Percentiles rank a stretch among this genome's conserved stretches.
Evolutionary conservation across 257 asterid genomes (phyloP).

Genomic region (Oldenlandia corymbosa): DNA sequence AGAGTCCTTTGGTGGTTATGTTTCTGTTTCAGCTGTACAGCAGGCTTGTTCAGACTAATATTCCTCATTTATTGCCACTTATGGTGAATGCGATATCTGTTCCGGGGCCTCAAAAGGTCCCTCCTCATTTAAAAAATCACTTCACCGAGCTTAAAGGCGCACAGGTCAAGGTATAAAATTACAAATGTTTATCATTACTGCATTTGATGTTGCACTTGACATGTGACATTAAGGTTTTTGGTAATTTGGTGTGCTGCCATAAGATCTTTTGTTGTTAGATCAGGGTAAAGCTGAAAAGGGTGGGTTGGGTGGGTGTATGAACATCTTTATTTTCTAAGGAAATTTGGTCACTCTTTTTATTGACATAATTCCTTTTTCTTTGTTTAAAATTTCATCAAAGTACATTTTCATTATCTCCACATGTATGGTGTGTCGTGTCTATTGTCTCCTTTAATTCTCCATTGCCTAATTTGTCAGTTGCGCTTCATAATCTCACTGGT

Average conservation of each 20-base stretch:
- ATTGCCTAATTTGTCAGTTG: neutral
- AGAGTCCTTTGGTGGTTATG: conserved; percentile 99
- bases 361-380: too few relatives aligned
- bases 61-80: conserved; percentile 84
- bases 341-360: neutral
- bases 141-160: conserved; percentile 93
- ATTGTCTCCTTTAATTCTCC: neutral
- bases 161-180: conserved; percentile 80
- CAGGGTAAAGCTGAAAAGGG: neutral
- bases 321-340: neutral
- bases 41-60: conserved; percentile 96
- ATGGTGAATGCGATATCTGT: conserved; percentile 97
- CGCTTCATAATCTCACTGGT: neutral
- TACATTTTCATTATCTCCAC: neutral
- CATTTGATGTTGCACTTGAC: neutral
- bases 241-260: too few relatives aligned
- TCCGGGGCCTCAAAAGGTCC: conserved; percentile 92
- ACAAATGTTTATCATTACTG: neutral
- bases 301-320: neutral
- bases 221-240: neutral
- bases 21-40: conserved; percentile 91
- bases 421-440: neutral
- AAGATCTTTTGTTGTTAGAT: too few relatives aligned
- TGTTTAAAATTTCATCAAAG: too few relatives aligned
- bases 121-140: conserved; percentile 80